These are phyloP conservation scores for Calonectria montana DNA, from an alignment of 2,329 filamentous ascomycete species.

Conservation along the genomic window DNA sequence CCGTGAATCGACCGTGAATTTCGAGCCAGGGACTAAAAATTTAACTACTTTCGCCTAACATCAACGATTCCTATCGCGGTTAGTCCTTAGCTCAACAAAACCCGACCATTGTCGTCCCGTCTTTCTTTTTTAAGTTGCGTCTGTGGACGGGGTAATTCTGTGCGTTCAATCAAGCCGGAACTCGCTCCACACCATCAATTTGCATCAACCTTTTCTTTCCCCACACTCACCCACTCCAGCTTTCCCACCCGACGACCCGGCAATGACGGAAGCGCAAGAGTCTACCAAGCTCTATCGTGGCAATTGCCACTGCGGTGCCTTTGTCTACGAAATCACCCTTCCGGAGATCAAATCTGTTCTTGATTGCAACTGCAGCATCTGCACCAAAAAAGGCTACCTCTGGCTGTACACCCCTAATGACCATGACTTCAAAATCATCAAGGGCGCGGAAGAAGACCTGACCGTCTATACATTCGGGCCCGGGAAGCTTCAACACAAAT, in stretches of 20 bases:
- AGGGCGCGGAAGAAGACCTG: slow-evolving; percentile 56
- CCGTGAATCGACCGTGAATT: neutral
- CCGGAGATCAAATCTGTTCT: slow-evolving; percentile 67
- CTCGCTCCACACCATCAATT: neutral
- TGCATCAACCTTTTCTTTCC: neutral
- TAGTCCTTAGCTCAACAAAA: neutral
- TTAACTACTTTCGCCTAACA: neutral
- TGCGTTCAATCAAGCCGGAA: neutral
- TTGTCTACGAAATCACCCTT: slow-evolving; percentile 62
- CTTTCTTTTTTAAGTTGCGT: neutral
- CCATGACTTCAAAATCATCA: slow-evolving; percentile 56
- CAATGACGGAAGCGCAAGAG: slow-evolving; percentile 21
- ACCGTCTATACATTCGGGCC: slow-evolving; percentile 57
- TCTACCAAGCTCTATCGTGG: slow-evolving; percentile 60
- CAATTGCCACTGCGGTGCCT: slow-evolving; percentile 68
- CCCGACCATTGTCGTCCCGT: neutral
- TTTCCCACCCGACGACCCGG: neutral
- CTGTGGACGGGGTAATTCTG: neutral
- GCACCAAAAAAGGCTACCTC: slow-evolving; percentile 61
- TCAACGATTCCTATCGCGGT: neutral
- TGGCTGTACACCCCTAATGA: slow-evolving; percentile 48
- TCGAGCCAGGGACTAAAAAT: neutral
- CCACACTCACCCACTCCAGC: neutral
- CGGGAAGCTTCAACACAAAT: slow-evolving; percentile 59
- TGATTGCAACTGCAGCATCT: slow-evolving; percentile 77